Evolutionary conservation across 768 basidiomycete genomes (phyloP), one percentile per base, ranked within the genome.

Genomic region (Phaeotremella skinneri): DNA sequence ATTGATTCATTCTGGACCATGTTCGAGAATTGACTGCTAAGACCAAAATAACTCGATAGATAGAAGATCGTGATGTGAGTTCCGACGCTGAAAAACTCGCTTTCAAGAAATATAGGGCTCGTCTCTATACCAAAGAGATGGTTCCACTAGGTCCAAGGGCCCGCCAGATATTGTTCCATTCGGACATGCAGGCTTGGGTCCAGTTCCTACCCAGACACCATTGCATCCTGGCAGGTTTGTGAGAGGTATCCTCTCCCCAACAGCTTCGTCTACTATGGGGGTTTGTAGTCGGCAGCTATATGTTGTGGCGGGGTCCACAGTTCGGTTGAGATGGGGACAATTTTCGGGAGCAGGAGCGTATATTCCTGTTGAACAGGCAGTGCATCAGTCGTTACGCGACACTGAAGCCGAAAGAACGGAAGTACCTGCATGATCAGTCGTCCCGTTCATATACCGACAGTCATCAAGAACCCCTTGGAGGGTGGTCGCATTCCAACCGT

Each of bases 401-500:
- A 17, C 26, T 13, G 55, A n/a, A 25, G 37, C 47, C 37, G 29
- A 7, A 27, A 45, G 29, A 25, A 26, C 31, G 21, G 20, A 57
- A 54, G 25, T 27, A 62, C 53, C 56, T 14, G 53, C 14, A 21
- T 31, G 41, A 16, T 47, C 43, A 26, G 25, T 48, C 5, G 64
- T 66, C 0, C 52, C 48, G 34, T 64, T 64, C 63, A 64, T 64
- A 29, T 64, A 64, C 30, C 63, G 51, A 52, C 63, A 64, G 25
- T 66, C 56, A 31, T 66, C 54, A n/a, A 66, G 16, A 3, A 66
- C 56, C 11, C 48, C 37, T 45, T 62, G 55, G 13, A 66, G 42
- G 7, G 53, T 55, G 9, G 41, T 41, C 30, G 14, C 25, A 29
- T 63, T 63, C 62, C 62, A 63, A 29, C 62, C 62, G 31, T 63